Evolutionary conservation across 768 basidiomycete species (phyloP), one percentile per base, ranked within the genome.

Genomic region (Crepidotus variabilis): DNA sequence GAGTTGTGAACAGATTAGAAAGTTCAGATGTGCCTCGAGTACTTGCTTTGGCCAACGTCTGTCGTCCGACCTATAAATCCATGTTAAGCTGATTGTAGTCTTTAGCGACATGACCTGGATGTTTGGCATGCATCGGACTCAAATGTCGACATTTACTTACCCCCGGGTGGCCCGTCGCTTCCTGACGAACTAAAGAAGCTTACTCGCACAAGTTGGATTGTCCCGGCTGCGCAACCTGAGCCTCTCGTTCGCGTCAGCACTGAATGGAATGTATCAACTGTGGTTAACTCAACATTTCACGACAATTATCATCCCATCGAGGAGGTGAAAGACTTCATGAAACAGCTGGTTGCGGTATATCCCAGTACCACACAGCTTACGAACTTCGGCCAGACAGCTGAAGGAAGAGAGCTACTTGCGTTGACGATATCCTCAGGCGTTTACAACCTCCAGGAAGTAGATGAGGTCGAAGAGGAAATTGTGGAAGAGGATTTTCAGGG

Each of bases 341-440:
- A 69, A 35, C 71, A 78, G n/a, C 61, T 90, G 23, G 75, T 73
- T 1, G 66, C 58, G 2, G 60, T 75, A 13, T 72, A 78, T 57
- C 83, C 86, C 0, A 71, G 80, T n/a, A 66, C 70, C 7, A 77
- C 81, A 10, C 58, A 63, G 11, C 55, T 87, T n/a, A 63, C 75
- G 13, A 68, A 67, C 13, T 62, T 91, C 3, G 89, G 88, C 0
- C 78, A 81, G 54, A 82, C 75, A 47, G 79, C 74, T 3, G 77
- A 86, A 66, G 85, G 82, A 2, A 70, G 85, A 54, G 84, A 83
- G 61, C 82, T 88, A 72, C 56, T 73, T 33, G 83, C 76, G 6
- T 61, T 87, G 50, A 77, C 73, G 33, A 76, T 91, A 18, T 76
- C 79, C 2, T 68, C 67, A 33, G 28, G 62, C n/a, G 47, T 45